Evolutionary conservation across 108 stramenopile genomes (phyloP).

Genomic region (Conticribra guillardii): DNA sequence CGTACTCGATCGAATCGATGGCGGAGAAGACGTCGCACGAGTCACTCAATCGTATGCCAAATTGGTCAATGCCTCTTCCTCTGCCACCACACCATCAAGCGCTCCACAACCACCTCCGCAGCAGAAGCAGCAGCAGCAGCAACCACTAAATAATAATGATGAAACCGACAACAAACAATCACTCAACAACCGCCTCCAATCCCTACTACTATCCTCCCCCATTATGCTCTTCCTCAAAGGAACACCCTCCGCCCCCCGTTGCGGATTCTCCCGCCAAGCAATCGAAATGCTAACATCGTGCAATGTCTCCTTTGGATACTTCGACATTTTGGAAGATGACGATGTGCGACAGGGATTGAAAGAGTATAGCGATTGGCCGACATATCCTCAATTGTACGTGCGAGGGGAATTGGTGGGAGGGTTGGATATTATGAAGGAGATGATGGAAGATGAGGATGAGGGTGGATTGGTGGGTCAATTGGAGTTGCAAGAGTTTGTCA

Average conservation of each 20-base stretch:
- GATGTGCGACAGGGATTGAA: constrained; percentile 93
- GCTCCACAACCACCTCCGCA: constrained; percentile 1
- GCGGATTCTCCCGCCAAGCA: constrained; percentile 94
- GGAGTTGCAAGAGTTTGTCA: constrained; percentile 39
- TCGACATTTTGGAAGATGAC: constrained; percentile 88
- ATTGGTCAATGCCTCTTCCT: constrained; percentile 28
- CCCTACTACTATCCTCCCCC: constrained; percentile 59
- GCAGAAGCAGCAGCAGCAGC: neutral
- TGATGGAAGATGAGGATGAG: constrained; percentile 82
- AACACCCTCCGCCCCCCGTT: constrained; percentile 77
- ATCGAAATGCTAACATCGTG: constrained; percentile 74
- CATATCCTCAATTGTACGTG: constrained; percentile 96
- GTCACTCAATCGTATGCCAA: constrained; percentile 58
- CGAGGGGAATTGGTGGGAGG: constrained; percentile 95
- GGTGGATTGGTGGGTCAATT: constrained; percentile 68
- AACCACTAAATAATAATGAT: constrained; percentile 2
- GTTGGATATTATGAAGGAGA: constrained; percentile 97
- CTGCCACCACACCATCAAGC: constrained; percentile 10
- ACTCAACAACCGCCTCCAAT: constrained; percentile 61
- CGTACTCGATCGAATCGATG: constrained; percentile 84
- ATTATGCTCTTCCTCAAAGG: constrained; percentile 99
- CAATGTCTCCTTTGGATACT: constrained; percentile 76
- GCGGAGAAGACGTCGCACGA: constrained; percentile 78
- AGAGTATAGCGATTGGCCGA: constrained; percentile 91
- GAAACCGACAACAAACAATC: constrained; percentile 22